Base-by-base conservation (phyloP, 495 filamentous ascomycete species). In the Podospora pseudopauciseta region DNA sequence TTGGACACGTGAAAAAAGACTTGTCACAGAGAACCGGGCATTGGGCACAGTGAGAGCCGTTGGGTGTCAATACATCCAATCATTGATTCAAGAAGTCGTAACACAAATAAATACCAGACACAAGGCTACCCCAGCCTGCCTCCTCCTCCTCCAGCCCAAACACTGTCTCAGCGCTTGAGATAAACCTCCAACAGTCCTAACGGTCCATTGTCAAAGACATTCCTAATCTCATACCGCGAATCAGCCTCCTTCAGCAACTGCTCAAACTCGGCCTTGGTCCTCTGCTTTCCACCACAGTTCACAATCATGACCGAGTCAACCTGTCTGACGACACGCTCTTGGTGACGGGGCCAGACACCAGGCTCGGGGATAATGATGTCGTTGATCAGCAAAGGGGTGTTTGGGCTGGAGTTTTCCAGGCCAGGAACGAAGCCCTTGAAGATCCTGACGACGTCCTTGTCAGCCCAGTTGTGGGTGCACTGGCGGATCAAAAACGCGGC, bases 171-270 rank as follows among this genome's bases (percentile, higher is more conserved):
- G 13, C 39, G 39, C 7, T 16, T 11, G 15, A 49, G 39, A 49
- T 49, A 49, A 32, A 61, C 59, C 59, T 61, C 59, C n/a, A 61
- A 26, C 59, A 61, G 26, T 5, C 59, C 59, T 11, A 61, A 16
- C 15, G 30, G 59, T 7, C 23, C 23, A 18, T 61, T 61, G 23
- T 30, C 23, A 26, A 26, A 61, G 26, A 61, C 59, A 32, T 61
- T 61, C n/a, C 13, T 28, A n/a, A 61, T 61, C 59, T 61, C 59
- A 30, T 28, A 61, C 23, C 59, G 26, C 59, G 26, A 16, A 61
- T 61, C 59, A 0, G 59, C 59, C 16, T 18, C 30, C 59, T 61
- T 61, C 16, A 61, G 26, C 59, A 61, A 9, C 59, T 61, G 59
- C 23, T 34, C 59, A 61, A 61, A 61, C 26, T 61, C 59, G 26